These are phyloP conservation scores for Malbranchea zuffiana DNA, from an alignment of 2,329 filamentous ascomycete species.

Conservation along the genomic window DNA sequence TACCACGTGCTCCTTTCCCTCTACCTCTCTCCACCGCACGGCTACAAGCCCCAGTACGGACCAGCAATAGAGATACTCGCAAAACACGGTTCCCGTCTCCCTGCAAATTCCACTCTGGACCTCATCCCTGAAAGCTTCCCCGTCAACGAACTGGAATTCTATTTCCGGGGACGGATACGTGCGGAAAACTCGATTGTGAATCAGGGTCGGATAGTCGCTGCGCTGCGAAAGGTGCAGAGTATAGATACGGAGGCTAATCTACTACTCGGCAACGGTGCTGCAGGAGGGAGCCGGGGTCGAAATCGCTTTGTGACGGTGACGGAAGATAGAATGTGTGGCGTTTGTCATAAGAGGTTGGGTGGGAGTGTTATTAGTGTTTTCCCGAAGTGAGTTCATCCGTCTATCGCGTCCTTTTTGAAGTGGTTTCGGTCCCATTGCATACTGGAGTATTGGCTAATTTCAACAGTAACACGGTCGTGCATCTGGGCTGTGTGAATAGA, in stretches of 20 bases:
- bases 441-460: background rate
- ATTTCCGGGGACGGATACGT: constrained; percentile 84
- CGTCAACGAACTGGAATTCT: constrained; percentile 69
- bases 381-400: constrained; percentile 53
- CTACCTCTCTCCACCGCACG: constrained; percentile 70
- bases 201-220: constrained; percentile 65
- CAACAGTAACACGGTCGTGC: constrained; percentile 51
- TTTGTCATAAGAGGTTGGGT: constrained; percentile 87
- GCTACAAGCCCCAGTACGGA: constrained; percentile 59
- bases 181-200: constrained; percentile 73
- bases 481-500: constrained; percentile 62
- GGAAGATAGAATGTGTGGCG: constrained; percentile 80
- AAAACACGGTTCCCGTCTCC: constrained; percentile 81
- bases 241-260: constrained; percentile 65
- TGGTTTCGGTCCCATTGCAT: background rate
- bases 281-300: constrained; percentile 44
- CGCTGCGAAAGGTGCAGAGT: constrained; percentile 65
- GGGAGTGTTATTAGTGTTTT: constrained; percentile 83
- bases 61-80: constrained; percentile 82
- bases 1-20: constrained; percentile 85
- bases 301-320: constrained; percentile 65
- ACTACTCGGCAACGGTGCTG: constrained; percentile 58
- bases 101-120: constrained; percentile 72
- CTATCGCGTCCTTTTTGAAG: background rate
- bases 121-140: constrained; percentile 74